Evolutionary conservation across 2,329 filamentous ascomycete species (phyloP), one percentile per base, ranked within the genome.

Genomic region (Colletotrichum somersetense): DNA sequence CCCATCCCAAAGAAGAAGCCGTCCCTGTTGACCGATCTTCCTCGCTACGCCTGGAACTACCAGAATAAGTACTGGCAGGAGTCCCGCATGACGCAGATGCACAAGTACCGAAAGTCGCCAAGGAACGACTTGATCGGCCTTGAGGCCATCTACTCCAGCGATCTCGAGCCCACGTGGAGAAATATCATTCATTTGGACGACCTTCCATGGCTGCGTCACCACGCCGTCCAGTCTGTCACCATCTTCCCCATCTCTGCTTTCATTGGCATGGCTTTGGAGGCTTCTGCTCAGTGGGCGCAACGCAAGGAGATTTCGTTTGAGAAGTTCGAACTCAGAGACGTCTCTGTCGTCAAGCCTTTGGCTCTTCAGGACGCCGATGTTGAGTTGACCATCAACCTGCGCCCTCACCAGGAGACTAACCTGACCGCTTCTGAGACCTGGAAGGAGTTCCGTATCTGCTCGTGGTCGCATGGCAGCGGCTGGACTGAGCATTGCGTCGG

Each of bases 401-500:
- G 82, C 16, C 83, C 0, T 18, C 79, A 82, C 74, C 80, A 79
- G 66, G 85, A 86, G 74, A 82, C 83, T 4, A 82, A 80, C 0
- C 77, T 82, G 18, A 78, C 78, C 1, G 81, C 80, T 20, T 85
- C 84, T 0, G 84, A 85, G 42, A 77, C 79, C 3, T 89, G 87
- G 87, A 83, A 88, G 61, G 87, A 89, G 75, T 91, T 91, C 78
- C 79, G 83, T 1, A 86, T 91, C 35, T 87, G 83, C 57, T 89
- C 88, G 0, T 89, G 84, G 84, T 84, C 84, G 0, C 81, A 83
- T 18, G 82, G 79, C 16, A 82, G 86, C 52, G 85, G 86, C 14
- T 91, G 89, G 89, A 85, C 85, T 0, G 87, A 91, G 75, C 86
- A 91, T 75, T 90, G 88, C 76, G 82, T 84, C 62, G 87, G 87